A percentile compares a stretch with the other conserved stretches of the same genome.
These are phyloP conservation scores for Aurantiochytrium sp. DNA, from an alignment of 108 stramenopile genomes.

Conservation along the genomic window DNA sequence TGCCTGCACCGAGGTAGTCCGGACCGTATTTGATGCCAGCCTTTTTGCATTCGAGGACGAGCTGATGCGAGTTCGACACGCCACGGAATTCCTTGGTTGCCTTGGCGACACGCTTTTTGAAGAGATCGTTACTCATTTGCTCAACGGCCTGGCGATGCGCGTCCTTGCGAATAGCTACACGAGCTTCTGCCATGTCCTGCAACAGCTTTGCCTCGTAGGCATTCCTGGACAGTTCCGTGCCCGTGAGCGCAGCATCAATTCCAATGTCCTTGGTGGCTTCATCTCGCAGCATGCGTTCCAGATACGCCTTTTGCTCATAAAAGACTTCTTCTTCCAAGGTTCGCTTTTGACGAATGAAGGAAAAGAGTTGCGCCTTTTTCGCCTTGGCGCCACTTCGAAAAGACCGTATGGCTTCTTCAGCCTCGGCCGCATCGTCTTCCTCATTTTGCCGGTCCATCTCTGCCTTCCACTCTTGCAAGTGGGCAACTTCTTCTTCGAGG, in stretches of 20 bases:
- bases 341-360: neutral
- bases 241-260: neutral
- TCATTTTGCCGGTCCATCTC: neutral
- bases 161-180: neutral
- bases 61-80: neutral
- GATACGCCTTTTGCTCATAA: conserved; percentile 2
- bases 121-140: neutral
- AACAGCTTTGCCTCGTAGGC: neutral
- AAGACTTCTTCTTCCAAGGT: neutral
- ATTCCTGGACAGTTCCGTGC: neutral
- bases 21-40: neutral
- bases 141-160: neutral
- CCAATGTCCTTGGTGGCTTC: neutral
- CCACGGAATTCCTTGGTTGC: neutral
- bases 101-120: neutral
- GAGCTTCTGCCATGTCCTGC: neutral
- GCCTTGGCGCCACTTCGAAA: neutral
- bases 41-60: neutral
- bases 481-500: neutral
- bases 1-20: neutral
- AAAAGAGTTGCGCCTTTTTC: neutral
- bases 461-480: neutral
- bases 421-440: neutral
- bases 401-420: neutral
- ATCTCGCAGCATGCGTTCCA: conserved; percentile 2